These are phyloP conservation scores for Penicillium capsulatum DNA, from an alignment of 2,329 filamentous ascomycete species.

Conservation along the genomic window DNA sequence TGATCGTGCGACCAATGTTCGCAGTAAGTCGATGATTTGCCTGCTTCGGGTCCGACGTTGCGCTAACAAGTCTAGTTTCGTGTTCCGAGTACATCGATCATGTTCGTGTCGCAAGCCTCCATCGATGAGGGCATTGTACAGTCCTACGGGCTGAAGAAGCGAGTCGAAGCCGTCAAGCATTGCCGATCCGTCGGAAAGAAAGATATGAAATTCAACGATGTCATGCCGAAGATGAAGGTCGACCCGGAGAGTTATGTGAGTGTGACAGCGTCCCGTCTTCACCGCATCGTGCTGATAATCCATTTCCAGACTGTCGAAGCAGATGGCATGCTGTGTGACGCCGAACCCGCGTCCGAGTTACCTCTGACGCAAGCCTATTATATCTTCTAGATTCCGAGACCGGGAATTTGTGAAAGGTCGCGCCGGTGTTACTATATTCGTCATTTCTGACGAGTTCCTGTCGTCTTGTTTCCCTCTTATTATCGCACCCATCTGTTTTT, in stretches of 20 bases:
- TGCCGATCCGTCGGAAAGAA: constrained; percentile 73
- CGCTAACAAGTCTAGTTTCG: constrained; percentile 43
- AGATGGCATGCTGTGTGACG: constrained; percentile 68
- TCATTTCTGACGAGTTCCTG: not conserved
- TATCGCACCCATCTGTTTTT: too few relatives aligned
- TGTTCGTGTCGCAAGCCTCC: constrained; percentile 75
- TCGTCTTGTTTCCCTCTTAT: too few relatives aligned
- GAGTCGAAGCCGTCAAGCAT: constrained; percentile 71
- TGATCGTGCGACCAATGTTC: constrained; percentile 83
- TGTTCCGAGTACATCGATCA: constrained; percentile 67
- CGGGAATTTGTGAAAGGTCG: not conserved
- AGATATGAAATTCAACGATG: constrained; percentile 87
- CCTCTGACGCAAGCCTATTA: constrained; percentile 75
- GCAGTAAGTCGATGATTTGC: constrained; percentile 43
- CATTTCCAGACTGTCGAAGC: constrained; percentile 66
- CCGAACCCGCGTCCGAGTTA: constrained; percentile 65
- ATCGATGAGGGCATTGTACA: constrained; percentile 63
- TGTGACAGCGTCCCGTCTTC: constrained; percentile 12
- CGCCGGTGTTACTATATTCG: not conserved
- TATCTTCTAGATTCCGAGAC: constrained; percentile 58
- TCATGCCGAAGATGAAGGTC: constrained; percentile 80
- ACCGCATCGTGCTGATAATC: not conserved
- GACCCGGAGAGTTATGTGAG: constrained; percentile 80
- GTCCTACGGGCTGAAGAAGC: constrained; percentile 72
- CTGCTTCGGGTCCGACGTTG: not conserved